Conservation (phyloP, 495 filamentous ascomycete genomes). For the Trichoderma reesei region DNA sequence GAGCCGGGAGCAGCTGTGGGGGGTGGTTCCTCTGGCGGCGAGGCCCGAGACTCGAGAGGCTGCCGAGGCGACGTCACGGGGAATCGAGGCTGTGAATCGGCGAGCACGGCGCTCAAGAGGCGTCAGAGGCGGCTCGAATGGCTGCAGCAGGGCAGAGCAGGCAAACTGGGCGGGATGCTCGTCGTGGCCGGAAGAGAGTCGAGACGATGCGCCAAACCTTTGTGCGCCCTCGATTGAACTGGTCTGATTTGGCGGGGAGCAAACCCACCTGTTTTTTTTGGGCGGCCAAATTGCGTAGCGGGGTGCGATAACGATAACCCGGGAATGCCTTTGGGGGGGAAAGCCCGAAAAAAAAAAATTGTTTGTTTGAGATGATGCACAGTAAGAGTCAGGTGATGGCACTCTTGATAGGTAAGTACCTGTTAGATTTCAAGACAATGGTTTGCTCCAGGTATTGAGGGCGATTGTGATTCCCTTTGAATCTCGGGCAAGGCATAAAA, state of each 20-base stretch:
- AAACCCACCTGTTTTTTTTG: conserved; percentile 4
- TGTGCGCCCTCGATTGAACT: not conserved
- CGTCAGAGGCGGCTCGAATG: not conserved
- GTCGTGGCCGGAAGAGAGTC: not conserved
- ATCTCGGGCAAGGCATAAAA: too few species aligned
- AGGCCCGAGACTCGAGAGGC: not conserved
- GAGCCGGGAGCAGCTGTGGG: not conserved
- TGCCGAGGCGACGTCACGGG: not conserved
- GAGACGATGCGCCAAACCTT: conserved; percentile 8
- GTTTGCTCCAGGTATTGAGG: too few species aligned
- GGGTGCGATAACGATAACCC: conserved; percentile 9
- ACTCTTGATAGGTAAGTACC: too few species aligned
- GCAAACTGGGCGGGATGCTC: not conserved
- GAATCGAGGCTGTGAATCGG: not conserved
- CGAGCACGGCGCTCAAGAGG: not conserved
- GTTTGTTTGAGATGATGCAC: too few species aligned
- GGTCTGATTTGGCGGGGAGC: conserved; percentile 8
- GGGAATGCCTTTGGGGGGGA: not conserved
- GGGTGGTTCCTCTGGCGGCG: not conserved
- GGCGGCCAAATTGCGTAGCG: conserved; percentile 7
- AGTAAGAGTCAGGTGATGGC: too few species aligned
- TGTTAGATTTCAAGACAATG: too few species aligned
- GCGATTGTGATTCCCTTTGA: too few species aligned
- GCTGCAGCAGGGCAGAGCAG: not conserved
- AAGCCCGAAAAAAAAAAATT: not conserved